Evolutionary conservation across 768 basidiomycete species (phyloP).

Genomic region (Dendrothele bispora): DNA sequence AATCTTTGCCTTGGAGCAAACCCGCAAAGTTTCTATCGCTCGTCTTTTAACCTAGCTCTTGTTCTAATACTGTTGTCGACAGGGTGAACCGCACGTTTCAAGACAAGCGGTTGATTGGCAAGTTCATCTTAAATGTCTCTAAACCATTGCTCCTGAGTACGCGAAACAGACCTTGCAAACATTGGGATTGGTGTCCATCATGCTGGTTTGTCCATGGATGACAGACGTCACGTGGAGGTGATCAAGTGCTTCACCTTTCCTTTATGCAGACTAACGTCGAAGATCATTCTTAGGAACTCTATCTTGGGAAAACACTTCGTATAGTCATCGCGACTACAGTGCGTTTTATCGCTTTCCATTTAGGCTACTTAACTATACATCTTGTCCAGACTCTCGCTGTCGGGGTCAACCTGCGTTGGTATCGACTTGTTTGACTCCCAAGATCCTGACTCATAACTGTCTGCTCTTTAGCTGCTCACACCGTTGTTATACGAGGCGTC

Average conservation of each 20-base stretch:
- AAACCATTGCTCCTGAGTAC: background rate
- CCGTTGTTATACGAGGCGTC: slow-evolving; percentile 92
- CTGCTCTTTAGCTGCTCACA: slow-evolving; percentile 73
- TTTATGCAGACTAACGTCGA: too few relatives aligned
- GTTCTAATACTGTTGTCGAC: background rate
- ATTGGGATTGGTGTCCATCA: slow-evolving; percentile 90
- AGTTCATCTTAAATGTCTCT: slow-evolving; percentile 13
- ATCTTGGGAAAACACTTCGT: slow-evolving; percentile 58
- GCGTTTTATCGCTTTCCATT: slow-evolving; percentile 20
- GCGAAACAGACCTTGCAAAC: slow-evolving; percentile 71
- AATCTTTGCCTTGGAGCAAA: slow-evolving; percentile 66
- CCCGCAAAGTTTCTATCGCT: slow-evolving; percentile 45
- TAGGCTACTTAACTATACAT: slow-evolving; percentile 12
- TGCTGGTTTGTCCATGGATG: slow-evolving; percentile 76
- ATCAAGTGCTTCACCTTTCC: too few relatives aligned
- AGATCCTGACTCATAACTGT: background rate
- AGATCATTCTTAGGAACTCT: too few relatives aligned
- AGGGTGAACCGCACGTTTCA: slow-evolving; percentile 60
- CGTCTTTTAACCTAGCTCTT: background rate
- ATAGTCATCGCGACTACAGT: slow-evolving; percentile 86
- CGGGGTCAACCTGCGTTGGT: slow-evolving; percentile 90
- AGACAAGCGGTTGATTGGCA: slow-evolving; percentile 69
- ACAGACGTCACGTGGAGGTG: slow-evolving; percentile 75
- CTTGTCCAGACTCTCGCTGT: slow-evolving; percentile 83
- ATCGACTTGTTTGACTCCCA: slow-evolving; percentile 19